Evolutionary conservation across 768 basidiomycete species (phyloP).

Genomic region (Dentipellis sp.): DNA sequence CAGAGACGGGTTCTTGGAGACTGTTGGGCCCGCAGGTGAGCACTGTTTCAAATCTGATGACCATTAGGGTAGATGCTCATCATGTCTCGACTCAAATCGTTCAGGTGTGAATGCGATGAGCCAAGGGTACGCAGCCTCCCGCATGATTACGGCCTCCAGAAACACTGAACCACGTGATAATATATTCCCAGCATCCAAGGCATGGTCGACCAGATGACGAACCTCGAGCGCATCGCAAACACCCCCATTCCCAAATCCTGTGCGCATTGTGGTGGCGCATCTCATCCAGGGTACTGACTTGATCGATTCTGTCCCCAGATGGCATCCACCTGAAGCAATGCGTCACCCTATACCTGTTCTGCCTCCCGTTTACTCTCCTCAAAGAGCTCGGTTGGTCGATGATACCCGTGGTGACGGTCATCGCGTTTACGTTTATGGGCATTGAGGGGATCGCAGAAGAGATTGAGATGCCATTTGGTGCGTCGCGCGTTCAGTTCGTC

Average conservation of each 20-base stretch:
- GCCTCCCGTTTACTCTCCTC: conserved; percentile 81
- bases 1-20: conserved; percentile 76
- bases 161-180: background rate
- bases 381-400: conserved; percentile 77
- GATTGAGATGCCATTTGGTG: conserved; percentile 93
- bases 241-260: conserved; percentile 76
- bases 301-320: conserved; percentile 32
- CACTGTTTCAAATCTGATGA: conserved; percentile 6
- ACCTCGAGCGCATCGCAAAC: conserved; percentile 88
- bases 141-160: background rate
- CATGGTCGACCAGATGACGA: conserved; percentile 78
- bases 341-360: conserved; percentile 87
- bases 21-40: conserved; percentile 79
- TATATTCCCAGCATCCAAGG: conserved; percentile 46
- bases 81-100: background rate
- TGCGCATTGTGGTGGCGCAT: too few species aligned
- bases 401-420: conserved; percentile 77
- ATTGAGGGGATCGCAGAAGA: conserved; percentile 94
- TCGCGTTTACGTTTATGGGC: conserved; percentile 88
- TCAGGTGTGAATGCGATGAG: conserved; percentile 73
- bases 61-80: background rate
- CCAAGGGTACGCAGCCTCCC: conserved; percentile 21
- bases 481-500: conserved; percentile 9
- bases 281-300: background rate
- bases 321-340: conserved; percentile 93